Evolutionary conservation across 345 rosid genomes (phyloP).

Genomic region (Xanthoceras sorbifolium): DNA sequence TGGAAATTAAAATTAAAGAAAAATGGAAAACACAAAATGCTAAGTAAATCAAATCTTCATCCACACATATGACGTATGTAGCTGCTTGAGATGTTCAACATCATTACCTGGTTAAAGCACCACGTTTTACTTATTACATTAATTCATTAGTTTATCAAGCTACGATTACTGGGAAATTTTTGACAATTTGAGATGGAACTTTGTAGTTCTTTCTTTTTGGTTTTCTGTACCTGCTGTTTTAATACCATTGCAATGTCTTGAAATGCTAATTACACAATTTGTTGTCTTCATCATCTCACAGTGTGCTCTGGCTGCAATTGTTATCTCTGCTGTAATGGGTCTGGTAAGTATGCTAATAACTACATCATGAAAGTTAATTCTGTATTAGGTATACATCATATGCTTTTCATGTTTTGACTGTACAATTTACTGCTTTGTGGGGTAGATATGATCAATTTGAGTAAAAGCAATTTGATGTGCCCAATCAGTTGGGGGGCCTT

Average conservation of each 20-base stretch:
- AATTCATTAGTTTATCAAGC: neutral
- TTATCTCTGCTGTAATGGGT: conserved; percentile 89
- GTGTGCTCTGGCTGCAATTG: conserved; percentile 99
- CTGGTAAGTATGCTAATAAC: conserved; percentile 57
- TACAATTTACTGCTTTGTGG: neutral
- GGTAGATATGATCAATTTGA: neutral
- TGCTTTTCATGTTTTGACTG: neutral
- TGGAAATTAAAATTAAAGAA: too few relatives aligned
- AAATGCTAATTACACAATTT: conserved; percentile 30
- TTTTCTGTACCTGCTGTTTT: neutral
- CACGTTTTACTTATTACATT: neutral
- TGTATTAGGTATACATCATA: neutral
- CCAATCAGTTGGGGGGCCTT: neutral
- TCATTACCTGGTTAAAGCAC: neutral
- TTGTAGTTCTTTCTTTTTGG: neutral
- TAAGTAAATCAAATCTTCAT: neutral
- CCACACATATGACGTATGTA: neutral
- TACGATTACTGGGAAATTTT: neutral
- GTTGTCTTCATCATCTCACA: conserved; percentile 40
- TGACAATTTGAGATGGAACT: neutral
- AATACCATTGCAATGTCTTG: neutral
- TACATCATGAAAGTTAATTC: neutral
- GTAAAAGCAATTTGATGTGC: neutral
- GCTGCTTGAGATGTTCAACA: neutral
- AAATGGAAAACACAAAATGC: neutral